Conservation (phyloP, 208 protist species). For the Trypanosomatidae sp. region DNA sequence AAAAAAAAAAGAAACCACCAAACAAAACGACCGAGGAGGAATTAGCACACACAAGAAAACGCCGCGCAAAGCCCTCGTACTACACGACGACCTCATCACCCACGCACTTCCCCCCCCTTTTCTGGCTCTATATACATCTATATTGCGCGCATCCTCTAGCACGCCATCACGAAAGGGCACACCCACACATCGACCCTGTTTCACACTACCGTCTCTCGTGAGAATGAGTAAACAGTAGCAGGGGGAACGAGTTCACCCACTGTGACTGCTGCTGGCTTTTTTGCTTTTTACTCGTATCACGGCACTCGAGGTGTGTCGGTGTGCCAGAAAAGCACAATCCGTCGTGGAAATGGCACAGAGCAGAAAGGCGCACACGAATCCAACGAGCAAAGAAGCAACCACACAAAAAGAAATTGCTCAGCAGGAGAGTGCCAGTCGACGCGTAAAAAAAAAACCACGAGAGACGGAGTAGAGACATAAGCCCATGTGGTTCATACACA, state of each 20-base stretch:
- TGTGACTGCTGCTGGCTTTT: not conserved
- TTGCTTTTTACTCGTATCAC: not conserved
- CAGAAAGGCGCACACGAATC: not conserved
- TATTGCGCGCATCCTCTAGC: not conserved
- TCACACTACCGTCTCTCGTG: not conserved
- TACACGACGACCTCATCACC: not conserved
- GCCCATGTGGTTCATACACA: not conserved
- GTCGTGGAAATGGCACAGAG: not conserved
- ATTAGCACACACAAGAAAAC: not conserved
- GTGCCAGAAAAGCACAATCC: not conserved
- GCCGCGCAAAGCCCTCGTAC: not conserved
- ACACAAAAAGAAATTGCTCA: not conserved
- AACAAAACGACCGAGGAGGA: not conserved
- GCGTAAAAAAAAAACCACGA: not conserved
- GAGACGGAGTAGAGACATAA: not conserved
- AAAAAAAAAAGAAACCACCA: not conserved
- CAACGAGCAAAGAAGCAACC: not conserved
- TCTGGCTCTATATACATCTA: slow-evolving; percentile 6
- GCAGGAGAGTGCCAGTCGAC: not conserved
- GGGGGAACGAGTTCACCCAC: not conserved
- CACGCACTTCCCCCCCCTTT: not conserved
- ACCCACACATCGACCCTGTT: not conserved
- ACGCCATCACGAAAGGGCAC: not conserved
- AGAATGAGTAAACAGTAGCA: not conserved
- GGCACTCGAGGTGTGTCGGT: not conserved